These are phyloP conservation scores for Urochloa ruziziensis DNA, from an alignment of 176 grass and related monocot species.

Conservation along the genomic window DNA sequence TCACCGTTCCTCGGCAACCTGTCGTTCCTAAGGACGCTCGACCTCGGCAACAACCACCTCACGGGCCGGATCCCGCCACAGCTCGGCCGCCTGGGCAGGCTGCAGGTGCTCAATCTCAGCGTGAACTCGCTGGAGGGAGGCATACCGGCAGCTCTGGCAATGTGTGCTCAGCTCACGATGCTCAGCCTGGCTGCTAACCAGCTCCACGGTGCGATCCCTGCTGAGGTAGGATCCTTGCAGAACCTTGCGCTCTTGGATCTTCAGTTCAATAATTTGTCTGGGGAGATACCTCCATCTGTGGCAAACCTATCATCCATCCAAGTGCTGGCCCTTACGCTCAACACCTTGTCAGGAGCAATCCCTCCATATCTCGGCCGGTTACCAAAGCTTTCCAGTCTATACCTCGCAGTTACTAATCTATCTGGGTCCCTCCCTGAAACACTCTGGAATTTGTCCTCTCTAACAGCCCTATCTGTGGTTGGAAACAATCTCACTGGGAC, in stretches of 20 bases:
- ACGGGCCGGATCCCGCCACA: slow-evolving; percentile 18
- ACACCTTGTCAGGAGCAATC: slow-evolving; percentile 1
- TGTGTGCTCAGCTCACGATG: not conserved
- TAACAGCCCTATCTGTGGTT: not conserved
- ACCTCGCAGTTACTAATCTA: not conserved
- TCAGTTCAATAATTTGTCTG: not conserved
- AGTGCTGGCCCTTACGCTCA: not conserved
- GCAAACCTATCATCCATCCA: slow-evolving; percentile 6
- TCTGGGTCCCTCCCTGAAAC: slow-evolving; percentile 6
- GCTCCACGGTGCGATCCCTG: slow-evolving; percentile 36
- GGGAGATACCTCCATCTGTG: slow-evolving; percentile 22
- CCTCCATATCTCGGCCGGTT: not conserved
- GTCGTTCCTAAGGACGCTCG: slow-evolving; percentile 18
- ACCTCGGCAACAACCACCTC: not conserved
- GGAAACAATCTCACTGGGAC: not conserved
- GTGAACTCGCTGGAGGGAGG: slow-evolving; percentile 18
- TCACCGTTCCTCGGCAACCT: slow-evolving; percentile 49
- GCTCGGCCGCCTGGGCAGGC: slow-evolving; percentile 13
- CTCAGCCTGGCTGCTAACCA: not conserved
- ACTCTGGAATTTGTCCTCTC: slow-evolving; percentile 31
- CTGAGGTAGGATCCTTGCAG: not conserved
- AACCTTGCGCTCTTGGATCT: not conserved
- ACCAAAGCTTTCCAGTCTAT: not conserved
- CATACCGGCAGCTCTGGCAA: slow-evolving; percentile 10
- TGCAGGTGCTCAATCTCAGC: slow-evolving; percentile 26